Percentiles rank a stretch among this genome's conserved stretches.
phyloP scores from a whole-genome alignment of 768 basidiomycete genomes.

The Leccinum boreale region DNA sequence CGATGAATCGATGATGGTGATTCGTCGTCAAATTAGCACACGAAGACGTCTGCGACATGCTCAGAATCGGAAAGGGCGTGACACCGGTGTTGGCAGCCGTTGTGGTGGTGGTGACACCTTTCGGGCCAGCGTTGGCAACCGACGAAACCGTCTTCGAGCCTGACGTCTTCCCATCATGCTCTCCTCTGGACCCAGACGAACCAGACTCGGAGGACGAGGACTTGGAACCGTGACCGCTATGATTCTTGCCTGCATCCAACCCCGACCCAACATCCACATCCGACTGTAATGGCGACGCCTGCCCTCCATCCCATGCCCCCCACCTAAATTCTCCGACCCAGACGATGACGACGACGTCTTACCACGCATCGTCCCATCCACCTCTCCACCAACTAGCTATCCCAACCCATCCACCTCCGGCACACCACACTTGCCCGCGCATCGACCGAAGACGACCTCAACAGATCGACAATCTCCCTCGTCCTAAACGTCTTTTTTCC shows the following conservation, averaged over 20 bases:
- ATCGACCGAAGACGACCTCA: slow-evolving; percentile 24
- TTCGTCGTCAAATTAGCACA: neutral
- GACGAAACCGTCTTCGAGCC: neutral
- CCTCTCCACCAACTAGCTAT: slow-evolving; percentile 16
- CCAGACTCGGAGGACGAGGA: neutral
- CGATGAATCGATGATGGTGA: neutral
- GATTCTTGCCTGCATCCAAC: slow-evolving; percentile 3
- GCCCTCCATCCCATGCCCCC: neutral
- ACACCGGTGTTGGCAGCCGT: neutral
- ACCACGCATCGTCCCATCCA: neutral
- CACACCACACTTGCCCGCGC: slow-evolving; percentile 11
- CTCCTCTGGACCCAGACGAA: neutral
- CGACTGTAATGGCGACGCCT: too few species aligned
- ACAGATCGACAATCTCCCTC: slow-evolving; percentile 27
- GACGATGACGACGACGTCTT: neutral
- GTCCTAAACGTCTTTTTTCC: slow-evolving; percentile 26
- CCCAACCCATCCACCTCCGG: slow-evolving; percentile 8
- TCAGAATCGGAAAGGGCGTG: slow-evolving; percentile 23
- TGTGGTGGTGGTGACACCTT: neutral
- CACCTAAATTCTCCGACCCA: slow-evolving; percentile 8
- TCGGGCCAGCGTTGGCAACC: neutral
- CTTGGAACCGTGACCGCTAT: neutral
- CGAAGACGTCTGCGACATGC: slow-evolving; percentile 4
- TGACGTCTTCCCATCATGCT: neutral
- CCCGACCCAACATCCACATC: neutral